Percentiles rank a stretch among this genome's conserved stretches.
Evolutionary conservation across 306 rosid species (phyloP).

Genomic region (Vicia sativa): DNA sequence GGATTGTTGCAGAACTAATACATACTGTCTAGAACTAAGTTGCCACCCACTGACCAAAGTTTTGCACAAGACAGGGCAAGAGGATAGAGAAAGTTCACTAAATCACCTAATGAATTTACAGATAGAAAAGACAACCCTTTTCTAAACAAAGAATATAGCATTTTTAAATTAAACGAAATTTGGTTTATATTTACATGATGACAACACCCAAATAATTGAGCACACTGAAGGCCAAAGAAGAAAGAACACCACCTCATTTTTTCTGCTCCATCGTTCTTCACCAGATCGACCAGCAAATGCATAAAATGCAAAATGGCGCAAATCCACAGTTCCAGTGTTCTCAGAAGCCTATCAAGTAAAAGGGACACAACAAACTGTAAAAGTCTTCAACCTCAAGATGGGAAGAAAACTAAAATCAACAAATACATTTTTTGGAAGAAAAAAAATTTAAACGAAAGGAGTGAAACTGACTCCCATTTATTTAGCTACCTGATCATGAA

Average conservation of each 20-base stretch:
- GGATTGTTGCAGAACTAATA: slow-evolving; percentile 13
- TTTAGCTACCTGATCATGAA: slow-evolving; percentile 26
- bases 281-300: slow-evolving; percentile 98
- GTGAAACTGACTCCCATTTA: slow-evolving; percentile 17
- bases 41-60: slow-evolving; percentile 23
- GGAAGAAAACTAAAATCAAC: slow-evolving; percentile 21
- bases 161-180: slow-evolving; percentile 9
- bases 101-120: slow-evolving; percentile 2
- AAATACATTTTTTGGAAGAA: not conserved
- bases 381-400: slow-evolving; percentile 16
- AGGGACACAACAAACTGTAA: slow-evolving; percentile 37
- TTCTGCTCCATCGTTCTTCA: slow-evolving; percentile 68
- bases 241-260: slow-evolving; percentile 67
- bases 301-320: slow-evolving; percentile 88
- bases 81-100: slow-evolving; percentile 7
- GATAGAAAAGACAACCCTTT: not conserved
- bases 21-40: slow-evolving; percentile 1
- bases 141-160: slow-evolving; percentile 11
- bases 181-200: slow-evolving; percentile 15
- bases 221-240: slow-evolving; percentile 1
- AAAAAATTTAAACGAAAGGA: slow-evolving; percentile 22
- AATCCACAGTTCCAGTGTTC: slow-evolving; percentile 70
- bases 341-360: slow-evolving; percentile 63
- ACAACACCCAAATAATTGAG: slow-evolving; percentile 29
- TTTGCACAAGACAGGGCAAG: not conserved